Conservation (phyloP, 805 yeast species). For the Yarrowia osloensis region DNA sequence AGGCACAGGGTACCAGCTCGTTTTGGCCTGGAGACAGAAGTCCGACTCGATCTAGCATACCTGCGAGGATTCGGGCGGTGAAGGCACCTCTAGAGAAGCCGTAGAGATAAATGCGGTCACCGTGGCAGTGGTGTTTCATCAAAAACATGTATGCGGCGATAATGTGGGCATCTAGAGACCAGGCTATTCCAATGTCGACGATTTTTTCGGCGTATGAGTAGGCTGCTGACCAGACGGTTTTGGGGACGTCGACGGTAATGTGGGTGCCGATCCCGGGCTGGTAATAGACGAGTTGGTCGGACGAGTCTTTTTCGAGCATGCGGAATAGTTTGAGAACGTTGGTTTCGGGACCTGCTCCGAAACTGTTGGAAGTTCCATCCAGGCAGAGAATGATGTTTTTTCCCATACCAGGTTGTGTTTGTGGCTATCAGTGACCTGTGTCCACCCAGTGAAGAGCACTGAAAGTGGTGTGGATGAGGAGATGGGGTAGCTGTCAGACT, state of each 20-base stretch:
- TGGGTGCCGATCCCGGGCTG: slow-evolving; percentile 25
- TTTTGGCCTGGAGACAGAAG: slow-evolving; percentile 55
- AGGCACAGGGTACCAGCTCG: slow-evolving; percentile 58
- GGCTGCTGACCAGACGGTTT: neutral
- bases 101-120: slow-evolving; percentile 57
- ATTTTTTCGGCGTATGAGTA: slow-evolving; percentile 16
- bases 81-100: slow-evolving; percentile 69
- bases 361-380: slow-evolving; percentile 31
- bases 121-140: slow-evolving; percentile 51
- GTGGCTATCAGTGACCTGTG: no score
- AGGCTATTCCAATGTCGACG: slow-evolving; percentile 55
- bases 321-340: slow-evolving; percentile 31
- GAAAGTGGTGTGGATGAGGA: neutral
- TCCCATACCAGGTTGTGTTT: neutral
- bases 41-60: slow-evolving; percentile 66
- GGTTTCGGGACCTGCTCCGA: slow-evolving; percentile 32
- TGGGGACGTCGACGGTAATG: slow-evolving; percentile 18
- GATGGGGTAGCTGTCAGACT: neutral
- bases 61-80: slow-evolving; percentile 61
- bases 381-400: slow-evolving; percentile 32
- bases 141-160: slow-evolving; percentile 58
- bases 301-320: slow-evolving; percentile 32
- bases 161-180: slow-evolving; percentile 56
- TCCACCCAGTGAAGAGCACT: slow-evolving; percentile 5
- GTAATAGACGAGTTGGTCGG: slow-evolving; percentile 29